Evolutionary conservation across 2,329 filamentous ascomycete genomes (phyloP), one percentile per base, ranked within the genome.

Genomic region (Mariannaea elegans): DNA sequence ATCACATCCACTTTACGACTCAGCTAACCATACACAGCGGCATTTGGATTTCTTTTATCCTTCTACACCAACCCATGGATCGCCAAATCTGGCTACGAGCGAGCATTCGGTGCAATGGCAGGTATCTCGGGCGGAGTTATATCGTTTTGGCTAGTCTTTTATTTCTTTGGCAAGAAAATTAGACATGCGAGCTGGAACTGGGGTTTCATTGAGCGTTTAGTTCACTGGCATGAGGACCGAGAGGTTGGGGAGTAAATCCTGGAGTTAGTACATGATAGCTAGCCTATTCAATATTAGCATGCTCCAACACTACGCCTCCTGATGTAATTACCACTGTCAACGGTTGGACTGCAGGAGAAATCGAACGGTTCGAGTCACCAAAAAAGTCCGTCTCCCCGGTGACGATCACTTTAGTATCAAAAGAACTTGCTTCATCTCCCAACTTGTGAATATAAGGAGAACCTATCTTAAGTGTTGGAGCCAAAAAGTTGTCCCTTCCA

Each of bases 31-130:
- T 7, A 9, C 3, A 31, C 27, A 63, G 61, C 78, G 76, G 71
- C 78, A 18, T 85, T 86, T 67, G 83, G 82, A n/a, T 86, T 86
- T 66, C 73, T 85, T 2, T 74, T 86, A 4, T 82, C 80, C 0
- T 86, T 86, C 70, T 86, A 86, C 68, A 85, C 82, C 8, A 86
- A 86, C 65, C 78, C 81, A 0, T 86, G 83, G 84, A 77, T 86
- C 44, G 53, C 49, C 24, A 53, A 78, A 61, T 68, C 69, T 1
- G 84, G 83, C 2, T 85, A 85, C 63, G 53, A 72, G n/a, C 72
- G 75, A 21, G 78, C 83, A 2, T 86, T 79, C 59, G 82, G 83
- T 3, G 73, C 77, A 10, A 85, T 86, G 83, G 83, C 82, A 2
- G 82, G 77, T 13, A 84, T 86, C 29, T 73, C 77, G 4, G 79